These are phyloP conservation scores for Apodospora peruviana DNA, from an alignment of 495 filamentous ascomycete genomes.

Conservation along the genomic window DNA sequence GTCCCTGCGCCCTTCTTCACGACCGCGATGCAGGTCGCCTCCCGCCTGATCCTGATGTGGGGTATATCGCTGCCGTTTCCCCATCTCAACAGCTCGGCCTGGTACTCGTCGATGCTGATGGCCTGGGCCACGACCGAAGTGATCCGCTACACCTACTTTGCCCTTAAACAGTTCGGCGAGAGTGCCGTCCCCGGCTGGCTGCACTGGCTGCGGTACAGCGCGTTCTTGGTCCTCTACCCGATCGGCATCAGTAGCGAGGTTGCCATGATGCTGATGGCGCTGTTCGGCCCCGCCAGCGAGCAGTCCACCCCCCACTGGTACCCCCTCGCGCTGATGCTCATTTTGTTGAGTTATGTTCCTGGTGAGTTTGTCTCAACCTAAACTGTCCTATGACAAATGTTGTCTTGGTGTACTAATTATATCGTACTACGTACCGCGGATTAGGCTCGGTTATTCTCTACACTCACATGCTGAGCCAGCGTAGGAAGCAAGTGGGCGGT, in stretches of 20 bases:
- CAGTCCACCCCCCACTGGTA: conserved; percentile 41
- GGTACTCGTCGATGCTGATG: conserved; percentile 65
- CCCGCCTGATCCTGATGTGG: conserved; percentile 80
- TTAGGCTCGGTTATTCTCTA: conserved; percentile 85
- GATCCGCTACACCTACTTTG: conserved; percentile 84
- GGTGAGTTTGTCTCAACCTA: conserved; percentile 48
- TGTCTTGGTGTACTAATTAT: conserved; percentile 40
- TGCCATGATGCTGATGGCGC: conserved; percentile 64
- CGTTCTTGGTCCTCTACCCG: conserved; percentile 88
- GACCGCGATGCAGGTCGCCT: conserved; percentile 82
- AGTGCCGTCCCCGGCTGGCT: conserved; percentile 49
- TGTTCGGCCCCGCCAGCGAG: conserved; percentile 53
- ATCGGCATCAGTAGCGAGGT: conserved; percentile 84
- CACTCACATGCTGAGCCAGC: conserved; percentile 89
- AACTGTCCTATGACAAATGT: not conserved
- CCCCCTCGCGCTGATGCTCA: conserved; percentile 51
- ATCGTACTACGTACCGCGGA: no score
- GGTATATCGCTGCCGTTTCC: conserved; percentile 63
- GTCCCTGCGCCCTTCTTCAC: conserved; percentile 81
- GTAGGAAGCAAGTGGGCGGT: conserved; percentile 63
- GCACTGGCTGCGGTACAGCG: conserved; percentile 87
- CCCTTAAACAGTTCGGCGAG: conserved; percentile 57
- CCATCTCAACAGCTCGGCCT: conserved; percentile 42
- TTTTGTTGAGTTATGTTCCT: conserved; percentile 73
- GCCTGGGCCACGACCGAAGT: conserved; percentile 87